These are phyloP conservation scores for Coniochaeta pulveracea DNA, from an alignment of 2,329 filamentous ascomycete genomes.

Conservation along the genomic window DNA sequence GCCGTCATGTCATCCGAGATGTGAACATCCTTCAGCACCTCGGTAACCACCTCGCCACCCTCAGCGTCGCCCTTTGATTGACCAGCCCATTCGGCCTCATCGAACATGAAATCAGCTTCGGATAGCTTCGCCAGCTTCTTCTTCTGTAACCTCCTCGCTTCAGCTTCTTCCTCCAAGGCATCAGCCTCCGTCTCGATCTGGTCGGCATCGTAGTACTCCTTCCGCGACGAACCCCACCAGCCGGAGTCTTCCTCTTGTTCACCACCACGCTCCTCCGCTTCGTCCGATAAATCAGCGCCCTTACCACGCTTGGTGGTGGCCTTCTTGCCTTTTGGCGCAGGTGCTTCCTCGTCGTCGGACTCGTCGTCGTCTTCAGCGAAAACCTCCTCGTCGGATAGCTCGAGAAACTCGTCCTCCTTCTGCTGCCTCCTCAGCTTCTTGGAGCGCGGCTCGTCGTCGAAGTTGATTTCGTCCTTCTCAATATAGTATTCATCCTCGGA, in stretches of 20 bases:
- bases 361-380: constrained; percentile 14
- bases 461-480: constrained; percentile 72
- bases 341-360: constrained; percentile 14
- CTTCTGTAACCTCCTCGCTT: constrained; percentile 78
- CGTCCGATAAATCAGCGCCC: constrained; percentile 39
- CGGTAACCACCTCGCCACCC: constrained; percentile 54
- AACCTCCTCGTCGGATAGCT: constrained; percentile 52
- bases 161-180: constrained; percentile 82
- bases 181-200: constrained; percentile 50
- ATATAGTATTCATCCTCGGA: constrained; percentile 91
- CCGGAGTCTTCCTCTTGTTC: constrained; percentile 45
- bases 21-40: constrained; percentile 74
- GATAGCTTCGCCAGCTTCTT: constrained; percentile 85
- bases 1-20: constrained; percentile 68
- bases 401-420: constrained; percentile 52
- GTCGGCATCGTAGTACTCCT: constrained; percentile 91
- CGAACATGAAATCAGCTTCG: constrained; percentile 87
- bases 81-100: constrained; percentile 75
- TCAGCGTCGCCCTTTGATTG: constrained; percentile 32
- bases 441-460: constrained; percentile 69
- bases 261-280: constrained; percentile 43
- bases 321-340: constrained; percentile 23
- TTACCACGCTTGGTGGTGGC: constrained; percentile 28
- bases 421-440: constrained; percentile 64
- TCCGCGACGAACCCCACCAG: constrained; percentile 79